Base-by-base conservation (phyloP, 2,329 filamentous ascomycete genomes). In the Pestalotiopsis sp. region DNA sequence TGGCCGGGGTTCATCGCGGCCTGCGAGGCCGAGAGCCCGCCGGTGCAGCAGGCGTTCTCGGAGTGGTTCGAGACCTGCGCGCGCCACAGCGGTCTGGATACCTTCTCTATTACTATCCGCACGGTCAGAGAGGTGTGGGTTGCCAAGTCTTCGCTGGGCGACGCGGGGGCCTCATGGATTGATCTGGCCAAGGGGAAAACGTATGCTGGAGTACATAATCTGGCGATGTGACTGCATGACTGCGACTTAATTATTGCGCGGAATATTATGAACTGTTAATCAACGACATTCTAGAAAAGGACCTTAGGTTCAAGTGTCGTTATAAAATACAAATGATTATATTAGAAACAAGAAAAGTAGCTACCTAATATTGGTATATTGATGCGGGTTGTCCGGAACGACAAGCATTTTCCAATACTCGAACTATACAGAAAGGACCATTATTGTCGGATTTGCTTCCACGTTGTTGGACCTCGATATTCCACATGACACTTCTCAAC, bases 1-100 rank as follows among this genome's bases (percentile, higher is more conserved):
- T 82, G 80, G 81, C 79, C 80, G 12, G 81, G 78, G 0, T 80
- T 80, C 63, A 79, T 82, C 41, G 80, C 80, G 6, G 80, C 78
- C 1, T 80, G 76, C 52, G 80, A 81, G 68, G 80, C 80, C 1
- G 74, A 79, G 31, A 76, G 77, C 38, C 65, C 73, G 0, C 72
- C 71, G 12, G 62, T 80, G 27, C 78, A 78, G 62, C 70, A 69
- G 5, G 76, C 74, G 3, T 81, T 81, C 56, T 64, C 75, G 3
- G 61, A 68, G 4, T 81, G 79, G 80, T 81, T 82, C 72, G 69
- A 74, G 56, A 71, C 67, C 3, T 74, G 73, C 11, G 73, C 72
- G 12, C 66, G 72, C 14, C 68, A 74, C 5, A 81, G 77, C 69
- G 79, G 80, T 0, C 66, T 81, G 2, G 71, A 72, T n/a, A 75